These are phyloP conservation scores for Saccharomycopsis hybrid DNA, from an alignment of 1,139 yeast genomes.

Conservation along the genomic window DNA sequence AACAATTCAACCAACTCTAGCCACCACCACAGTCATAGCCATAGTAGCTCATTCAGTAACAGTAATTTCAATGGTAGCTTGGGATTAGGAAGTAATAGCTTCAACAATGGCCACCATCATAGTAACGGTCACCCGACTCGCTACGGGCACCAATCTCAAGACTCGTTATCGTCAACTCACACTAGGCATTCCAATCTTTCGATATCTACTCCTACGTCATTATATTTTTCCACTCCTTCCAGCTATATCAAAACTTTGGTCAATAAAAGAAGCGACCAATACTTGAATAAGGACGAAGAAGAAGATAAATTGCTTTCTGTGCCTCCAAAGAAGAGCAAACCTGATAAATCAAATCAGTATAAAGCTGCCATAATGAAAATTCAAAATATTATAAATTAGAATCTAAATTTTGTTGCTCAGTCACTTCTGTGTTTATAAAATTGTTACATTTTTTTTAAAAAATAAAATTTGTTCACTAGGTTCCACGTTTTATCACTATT, in stretches of 20 bases:
- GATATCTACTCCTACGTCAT: slow-evolving; percentile 41
- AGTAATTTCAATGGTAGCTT: slow-evolving; percentile 29
- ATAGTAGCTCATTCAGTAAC: slow-evolving; percentile 3
- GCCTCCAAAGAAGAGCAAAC: slow-evolving; percentile 21
- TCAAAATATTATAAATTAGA: slow-evolving; percentile 26
- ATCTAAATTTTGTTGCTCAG: no score
- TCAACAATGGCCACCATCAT: slow-evolving; percentile 22
- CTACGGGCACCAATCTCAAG: slow-evolving; percentile 63
- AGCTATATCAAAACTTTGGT: slow-evolving; percentile 24
- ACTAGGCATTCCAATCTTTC: slow-evolving; percentile 11
- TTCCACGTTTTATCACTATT: no score
- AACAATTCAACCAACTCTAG: background rate
- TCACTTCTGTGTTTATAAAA: no score
- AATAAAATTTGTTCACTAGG: no score
- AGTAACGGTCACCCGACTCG: slow-evolving; percentile 46
- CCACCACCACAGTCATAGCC: slow-evolving; percentile 11
- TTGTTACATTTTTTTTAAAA: no score
- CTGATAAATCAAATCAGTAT: slow-evolving; percentile 32
- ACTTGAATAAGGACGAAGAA: slow-evolving; percentile 13
- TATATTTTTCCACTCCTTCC: slow-evolving; percentile 62
- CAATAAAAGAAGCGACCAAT: slow-evolving; percentile 16
- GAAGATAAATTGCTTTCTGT: slow-evolving; percentile 18
- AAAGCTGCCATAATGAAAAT: slow-evolving; percentile 41
- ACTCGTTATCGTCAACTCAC: slow-evolving; percentile 30
- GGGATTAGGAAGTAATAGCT: slow-evolving; percentile 34